Evolutionary conservation across 2,329 filamentous ascomycete species (phyloP).

Genomic region (Talaromyces piceae): DNA sequence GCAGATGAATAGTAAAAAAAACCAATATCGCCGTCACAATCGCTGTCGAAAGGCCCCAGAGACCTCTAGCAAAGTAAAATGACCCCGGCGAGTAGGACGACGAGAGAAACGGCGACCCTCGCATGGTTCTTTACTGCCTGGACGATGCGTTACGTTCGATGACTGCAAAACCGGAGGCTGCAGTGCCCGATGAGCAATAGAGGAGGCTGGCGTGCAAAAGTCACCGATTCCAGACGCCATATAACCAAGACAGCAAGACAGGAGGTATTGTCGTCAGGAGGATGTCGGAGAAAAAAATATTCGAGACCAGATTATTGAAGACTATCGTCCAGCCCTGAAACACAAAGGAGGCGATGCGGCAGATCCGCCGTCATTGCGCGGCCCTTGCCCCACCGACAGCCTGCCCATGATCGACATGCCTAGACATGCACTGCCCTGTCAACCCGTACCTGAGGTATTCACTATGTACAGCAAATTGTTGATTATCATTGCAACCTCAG

Average conservation of each 20-base stretch:
- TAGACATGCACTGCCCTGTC: not conserved
- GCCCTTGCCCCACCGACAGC: not conserved
- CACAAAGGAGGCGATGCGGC: not conserved
- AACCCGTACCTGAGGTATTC: too few relatives aligned
- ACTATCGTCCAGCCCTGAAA: not conserved
- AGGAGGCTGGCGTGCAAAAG: not conserved
- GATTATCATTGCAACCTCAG: too few relatives aligned
- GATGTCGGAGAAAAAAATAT: not conserved
- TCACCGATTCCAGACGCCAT: not conserved
- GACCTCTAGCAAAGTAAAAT: conserved; percentile 33
- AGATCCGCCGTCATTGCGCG: not conserved
- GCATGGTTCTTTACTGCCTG: not conserved
- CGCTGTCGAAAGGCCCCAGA: conserved; percentile 44
- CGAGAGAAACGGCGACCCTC: conserved; percentile 14
- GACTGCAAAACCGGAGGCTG: not conserved
- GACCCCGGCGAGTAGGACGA: conserved; percentile 34
- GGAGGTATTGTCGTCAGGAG: not conserved
- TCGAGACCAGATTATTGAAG: not conserved
- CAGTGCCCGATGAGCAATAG: not conserved
- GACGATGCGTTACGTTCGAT: not conserved
- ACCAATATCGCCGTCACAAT: conserved; percentile 48
- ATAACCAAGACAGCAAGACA: not conserved
- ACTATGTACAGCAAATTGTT: too few relatives aligned
- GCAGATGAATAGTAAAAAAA: conserved; percentile 50
- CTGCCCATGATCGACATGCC: not conserved